Conservation (phyloP, 768 basidiomycete species). For the Kwoniella bestiolae region DNA sequence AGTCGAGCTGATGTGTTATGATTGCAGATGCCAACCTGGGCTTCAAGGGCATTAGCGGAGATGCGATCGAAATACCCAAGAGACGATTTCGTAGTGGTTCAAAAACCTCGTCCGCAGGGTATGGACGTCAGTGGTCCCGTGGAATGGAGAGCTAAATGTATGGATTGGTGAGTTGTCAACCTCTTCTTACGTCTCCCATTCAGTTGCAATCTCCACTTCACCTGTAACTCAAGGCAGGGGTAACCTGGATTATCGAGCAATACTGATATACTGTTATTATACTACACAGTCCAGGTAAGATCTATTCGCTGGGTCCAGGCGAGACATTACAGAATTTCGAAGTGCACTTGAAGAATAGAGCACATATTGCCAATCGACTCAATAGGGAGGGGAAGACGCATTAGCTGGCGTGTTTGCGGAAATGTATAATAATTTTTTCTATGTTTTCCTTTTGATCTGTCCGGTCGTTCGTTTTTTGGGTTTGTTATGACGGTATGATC, state of each 20-base stretch:
- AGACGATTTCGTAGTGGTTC: constrained; percentile 79
- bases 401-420: background rate
- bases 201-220: too few species aligned
- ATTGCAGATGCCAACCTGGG: constrained; percentile 69
- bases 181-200: too few species aligned
- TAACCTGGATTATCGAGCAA: too few species aligned
- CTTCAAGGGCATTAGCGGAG: constrained; percentile 67
- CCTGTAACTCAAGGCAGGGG: too few species aligned
- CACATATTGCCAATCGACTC: constrained; percentile 51
- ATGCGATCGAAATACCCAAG: constrained; percentile 76
- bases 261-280: too few species aligned
- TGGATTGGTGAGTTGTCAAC: constrained; percentile 73
- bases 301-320: constrained; percentile 88
- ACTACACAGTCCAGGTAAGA: constrained; percentile 60
- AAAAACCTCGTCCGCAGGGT: constrained; percentile 64
- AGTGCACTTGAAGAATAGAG: constrained; percentile 70
- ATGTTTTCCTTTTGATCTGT: too few species aligned
- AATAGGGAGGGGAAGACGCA: constrained; percentile 25
- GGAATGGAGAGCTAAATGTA: constrained; percentile 94
- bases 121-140: constrained; percentile 62
- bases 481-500: too few species aligned
- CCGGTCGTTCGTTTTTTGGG: too few species aligned
- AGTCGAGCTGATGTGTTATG: too few species aligned
- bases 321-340: constrained; percentile 88
- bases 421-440: too few species aligned